Base-by-base conservation (phyloP, 495 filamentous ascomycete species). In the Aspergillus diversus region DNA sequence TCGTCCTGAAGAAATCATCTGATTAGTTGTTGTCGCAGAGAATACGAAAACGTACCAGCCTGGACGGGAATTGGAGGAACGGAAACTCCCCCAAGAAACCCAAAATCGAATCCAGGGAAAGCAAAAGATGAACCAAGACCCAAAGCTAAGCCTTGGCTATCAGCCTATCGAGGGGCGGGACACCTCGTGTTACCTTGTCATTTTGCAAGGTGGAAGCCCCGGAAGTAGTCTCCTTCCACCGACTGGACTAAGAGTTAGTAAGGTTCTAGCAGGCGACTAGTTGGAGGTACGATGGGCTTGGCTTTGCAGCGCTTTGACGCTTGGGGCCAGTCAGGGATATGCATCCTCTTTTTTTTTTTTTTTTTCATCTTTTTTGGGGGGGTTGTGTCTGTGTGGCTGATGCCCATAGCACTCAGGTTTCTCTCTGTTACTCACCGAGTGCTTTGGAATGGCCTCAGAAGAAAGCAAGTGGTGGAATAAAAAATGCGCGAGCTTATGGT, bases 251-350 rank as follows among this genome's bases (percentile, higher is more conserved):
- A 16, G 47, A 31, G 21, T 31, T 50, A 50, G 47, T 50, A 50
- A 27, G 47, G 47, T 50, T 50, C 47, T 50, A 21, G 47, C 16
- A 50, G 53, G 53, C 27, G 57, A 54, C 33, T 66, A 53, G 64
- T 55, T 51, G 51, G 64, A 51, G 59, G 64, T 31, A 27, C n/a
- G 55, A 60, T 63, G 52, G 60, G 57, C 65, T 63, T 67, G 65
- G 65, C 65, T 67, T 60, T 63, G 65, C 65, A 67, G 60, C 65
- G 65, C 65, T 63, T 67, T 60, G 65, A 67, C 60, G 35, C 48
- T 58, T 59, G 57, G 57, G 43, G 43, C 31, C 27, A n/a, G 64
- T 54, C 55, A 59, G 56, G 64, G 60, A 56, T 66, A 62, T 47
- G 55, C 46, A 62, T 66, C 55, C 21, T 50, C 27, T 49, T 49